phyloP scores from a whole-genome alignment of 2,329 filamentous ascomycete genomes.

The Nigrospora sphaerica region DNA sequence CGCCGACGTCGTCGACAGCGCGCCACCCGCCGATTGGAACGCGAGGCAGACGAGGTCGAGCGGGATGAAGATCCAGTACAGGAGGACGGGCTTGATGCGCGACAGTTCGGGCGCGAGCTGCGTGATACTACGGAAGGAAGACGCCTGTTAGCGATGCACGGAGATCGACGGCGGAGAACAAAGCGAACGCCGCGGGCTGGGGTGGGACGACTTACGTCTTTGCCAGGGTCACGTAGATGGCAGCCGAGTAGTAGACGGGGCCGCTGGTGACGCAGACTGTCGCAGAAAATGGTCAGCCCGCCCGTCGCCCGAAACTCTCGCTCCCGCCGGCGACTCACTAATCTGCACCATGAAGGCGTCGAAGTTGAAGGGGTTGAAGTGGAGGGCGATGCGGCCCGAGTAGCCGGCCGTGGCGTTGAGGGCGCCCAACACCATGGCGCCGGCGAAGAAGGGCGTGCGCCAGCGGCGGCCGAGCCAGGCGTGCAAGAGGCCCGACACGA shows the following conservation, averaged over 20 bases:
- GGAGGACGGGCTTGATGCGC: slow-evolving; percentile 17
- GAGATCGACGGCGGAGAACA: neutral
- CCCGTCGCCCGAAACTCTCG: neutral
- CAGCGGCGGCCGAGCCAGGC: slow-evolving; percentile 36
- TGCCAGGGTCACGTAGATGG: slow-evolving; percentile 59
- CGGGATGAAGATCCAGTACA: slow-evolving; percentile 25
- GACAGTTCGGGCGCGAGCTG: slow-evolving; percentile 15
- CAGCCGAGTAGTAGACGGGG: slow-evolving; percentile 52
- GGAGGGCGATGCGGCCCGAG: slow-evolving; percentile 48
- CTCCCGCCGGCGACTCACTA: slow-evolving; percentile 21
- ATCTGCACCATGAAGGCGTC: slow-evolving; percentile 60
- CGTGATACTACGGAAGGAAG: slow-evolving; percentile 26
- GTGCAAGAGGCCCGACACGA: slow-evolving; percentile 40
- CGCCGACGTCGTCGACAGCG: slow-evolving; percentile 32
- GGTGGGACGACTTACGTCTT: slow-evolving; percentile 19
- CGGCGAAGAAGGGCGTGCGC: slow-evolving; percentile 40
- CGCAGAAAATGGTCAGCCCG: neutral
- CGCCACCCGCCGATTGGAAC: slow-evolving; percentile 33
- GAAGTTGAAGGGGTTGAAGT: slow-evolving; percentile 51
- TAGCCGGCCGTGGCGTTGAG: slow-evolving; percentile 56
- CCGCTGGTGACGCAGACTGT: slow-evolving; percentile 50
- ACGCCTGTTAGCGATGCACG: too few relatives aligned
- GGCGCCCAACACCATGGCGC: slow-evolving; percentile 48
- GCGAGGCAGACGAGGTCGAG: slow-evolving; percentile 35
- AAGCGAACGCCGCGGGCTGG: slow-evolving; percentile 1